phyloP scores from a whole-genome alignment of 2,329 filamentous ascomycete genomes.

The Pseudocercospora eumusae region DNA sequence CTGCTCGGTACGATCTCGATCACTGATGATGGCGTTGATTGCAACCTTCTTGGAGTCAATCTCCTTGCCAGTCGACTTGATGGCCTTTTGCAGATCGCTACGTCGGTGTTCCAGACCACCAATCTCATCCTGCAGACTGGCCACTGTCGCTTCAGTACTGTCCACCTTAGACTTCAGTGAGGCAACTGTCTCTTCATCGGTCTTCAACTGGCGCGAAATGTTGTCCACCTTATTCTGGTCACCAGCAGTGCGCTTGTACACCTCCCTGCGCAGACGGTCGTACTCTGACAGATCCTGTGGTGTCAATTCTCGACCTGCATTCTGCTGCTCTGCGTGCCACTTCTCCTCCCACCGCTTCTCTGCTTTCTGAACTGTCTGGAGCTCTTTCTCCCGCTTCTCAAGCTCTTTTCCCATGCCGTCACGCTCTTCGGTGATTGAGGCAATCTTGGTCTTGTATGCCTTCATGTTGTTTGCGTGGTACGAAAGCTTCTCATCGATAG shows the following conservation, averaged over 20 bases:
- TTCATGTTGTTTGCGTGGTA: conserved; percentile 72
- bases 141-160: conserved; percentile 69
- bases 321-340: conserved; percentile 79
- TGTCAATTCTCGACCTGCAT: conserved; percentile 82
- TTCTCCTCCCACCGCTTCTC: conserved; percentile 85
- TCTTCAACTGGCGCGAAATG: conserved; percentile 83
- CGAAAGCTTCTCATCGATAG: conserved; percentile 87
- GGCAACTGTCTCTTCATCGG: conserved; percentile 86
- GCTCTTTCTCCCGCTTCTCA: conserved; percentile 74
- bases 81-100: conserved; percentile 60
- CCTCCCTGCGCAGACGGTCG: conserved; percentile 77
- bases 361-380: conserved; percentile 83
- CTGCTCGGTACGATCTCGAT: conserved; percentile 77
- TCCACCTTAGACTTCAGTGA: conserved; percentile 88
- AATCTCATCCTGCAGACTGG: conserved; percentile 73
- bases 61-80: conserved; percentile 68
- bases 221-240: conserved; percentile 84
- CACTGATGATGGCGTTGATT: conserved; percentile 80
- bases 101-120: conserved; percentile 68
- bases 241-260: conserved; percentile 76
- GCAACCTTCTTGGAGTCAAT: conserved; percentile 88
- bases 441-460: conserved; percentile 66
- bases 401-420: conserved; percentile 69
- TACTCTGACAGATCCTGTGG: conserved; percentile 88
- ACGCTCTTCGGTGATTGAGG: conserved; percentile 72